Evolutionary conservation across 495 filamentous ascomycete species (phyloP).

Genomic region (Penicillium canariense): DNA sequence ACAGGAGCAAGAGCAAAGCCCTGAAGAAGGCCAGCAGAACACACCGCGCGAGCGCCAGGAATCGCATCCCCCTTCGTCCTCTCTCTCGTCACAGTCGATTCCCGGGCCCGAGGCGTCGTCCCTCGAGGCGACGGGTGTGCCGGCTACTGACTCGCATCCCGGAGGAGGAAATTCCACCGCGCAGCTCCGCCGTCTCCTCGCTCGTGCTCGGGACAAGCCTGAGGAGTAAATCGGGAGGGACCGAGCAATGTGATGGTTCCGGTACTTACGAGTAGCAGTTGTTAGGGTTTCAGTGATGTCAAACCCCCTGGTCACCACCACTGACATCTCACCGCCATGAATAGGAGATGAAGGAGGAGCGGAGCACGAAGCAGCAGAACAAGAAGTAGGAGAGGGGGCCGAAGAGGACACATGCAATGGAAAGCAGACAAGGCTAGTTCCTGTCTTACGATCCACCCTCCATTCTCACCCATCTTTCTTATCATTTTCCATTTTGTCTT

Average conservation of each 20-base stretch:
- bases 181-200: constrained; percentile 25
- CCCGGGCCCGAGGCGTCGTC: constrained; percentile 22
- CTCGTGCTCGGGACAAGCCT: constrained; percentile 19
- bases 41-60: background rate
- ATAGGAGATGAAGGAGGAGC: no score
- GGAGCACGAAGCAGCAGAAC: no score
- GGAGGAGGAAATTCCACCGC: constrained; percentile 15
- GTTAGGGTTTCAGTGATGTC: no score
- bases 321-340: no score
- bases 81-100: constrained; percentile 16
- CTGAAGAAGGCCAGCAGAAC: background rate
- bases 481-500: no score
- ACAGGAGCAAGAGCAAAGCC: background rate
- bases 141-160: constrained; percentile 13
- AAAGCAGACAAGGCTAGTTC: no score
- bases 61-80: constrained; percentile 17
- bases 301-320: no score
- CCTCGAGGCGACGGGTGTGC: constrained; percentile 22
- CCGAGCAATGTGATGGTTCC: background rate
- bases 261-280: no score
- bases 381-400: no score
- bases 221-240: constrained; percentile 1
- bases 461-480: no score
- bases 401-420: no score
- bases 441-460: no score